Conservation (phyloP, 2,329 filamentous ascomycete species). For the Rasamsonia emersonii region DNA sequence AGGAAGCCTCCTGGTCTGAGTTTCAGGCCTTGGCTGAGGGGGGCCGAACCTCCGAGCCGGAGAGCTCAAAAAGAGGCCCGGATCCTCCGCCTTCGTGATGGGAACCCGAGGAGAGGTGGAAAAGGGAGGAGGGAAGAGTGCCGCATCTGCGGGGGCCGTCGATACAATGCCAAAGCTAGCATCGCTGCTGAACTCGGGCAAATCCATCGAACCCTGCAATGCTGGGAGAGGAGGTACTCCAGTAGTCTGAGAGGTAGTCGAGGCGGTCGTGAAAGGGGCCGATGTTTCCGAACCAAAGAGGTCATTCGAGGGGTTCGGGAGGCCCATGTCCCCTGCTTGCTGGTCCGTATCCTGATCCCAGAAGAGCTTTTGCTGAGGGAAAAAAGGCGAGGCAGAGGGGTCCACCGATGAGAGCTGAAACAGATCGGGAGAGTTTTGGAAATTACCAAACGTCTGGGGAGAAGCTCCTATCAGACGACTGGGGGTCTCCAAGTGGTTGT, state of each 20-base stretch:
- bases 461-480: constrained; percentile 37
- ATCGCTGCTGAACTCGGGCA: constrained; percentile 22
- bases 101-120: constrained; percentile 37
- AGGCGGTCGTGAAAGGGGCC: constrained; percentile 13
- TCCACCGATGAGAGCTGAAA: constrained; percentile 46
- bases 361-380: constrained; percentile 46
- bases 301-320: constrained; percentile 13
- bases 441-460: constrained; percentile 41
- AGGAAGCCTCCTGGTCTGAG: constrained; percentile 6
- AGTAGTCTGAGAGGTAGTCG: constrained; percentile 11
- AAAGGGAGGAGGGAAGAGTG: constrained; percentile 35
- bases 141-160: constrained; percentile 24
- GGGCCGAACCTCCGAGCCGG: constrained; percentile 39
- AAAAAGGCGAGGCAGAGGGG: constrained; percentile 48
- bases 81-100: constrained; percentile 33
- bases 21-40: constrained; percentile 22
- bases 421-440: constrained; percentile 51
- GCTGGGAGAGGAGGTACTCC: constrained; percentile 28
- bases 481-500: constrained; percentile 35
- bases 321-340: constrained; percentile 11
- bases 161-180: constrained; percentile 20
- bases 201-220: constrained; percentile 25
- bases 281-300: constrained; percentile 14
- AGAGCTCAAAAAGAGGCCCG: constrained; percentile 40
- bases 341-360: constrained; percentile 36